These are phyloP conservation scores for Eremochloa ophiuroides DNA, from an alignment of 176 grass and related monocot species.

Conservation along the genomic window DNA sequence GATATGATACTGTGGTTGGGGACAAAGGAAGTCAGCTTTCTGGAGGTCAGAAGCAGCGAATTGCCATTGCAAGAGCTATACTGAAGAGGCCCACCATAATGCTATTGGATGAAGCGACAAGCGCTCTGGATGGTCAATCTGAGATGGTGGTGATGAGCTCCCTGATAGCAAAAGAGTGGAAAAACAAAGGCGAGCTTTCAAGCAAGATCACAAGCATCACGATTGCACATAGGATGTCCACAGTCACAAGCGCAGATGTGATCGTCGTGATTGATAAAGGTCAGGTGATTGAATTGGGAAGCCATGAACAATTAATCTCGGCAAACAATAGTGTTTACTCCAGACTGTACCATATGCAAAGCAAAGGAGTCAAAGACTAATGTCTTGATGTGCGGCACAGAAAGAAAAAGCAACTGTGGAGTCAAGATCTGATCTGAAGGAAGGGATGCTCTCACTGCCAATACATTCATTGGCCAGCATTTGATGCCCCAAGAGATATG, in stretches of 20 bases:
- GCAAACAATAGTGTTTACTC: conserved; percentile 37
- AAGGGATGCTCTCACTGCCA: neutral
- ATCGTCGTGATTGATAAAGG: conserved; percentile 59
- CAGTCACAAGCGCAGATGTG: conserved; percentile 35
- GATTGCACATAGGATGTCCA: conserved; percentile 55
- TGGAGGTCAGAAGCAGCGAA: conserved; percentile 64
- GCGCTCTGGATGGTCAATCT: conserved; percentile 53
- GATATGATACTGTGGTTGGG: conserved; percentile 54
- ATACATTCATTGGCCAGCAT: conserved; percentile 1
- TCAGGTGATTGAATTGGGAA: conserved; percentile 38
- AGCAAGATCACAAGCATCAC: conserved; percentile 48
- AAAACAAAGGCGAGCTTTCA: conserved; percentile 3
- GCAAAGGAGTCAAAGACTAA: conserved; percentile 34
- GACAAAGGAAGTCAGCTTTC: conserved; percentile 59
- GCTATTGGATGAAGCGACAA: conserved; percentile 59
- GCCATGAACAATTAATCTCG: conserved; percentile 24
- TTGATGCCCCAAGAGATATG: neutral
- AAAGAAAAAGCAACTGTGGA: neutral
- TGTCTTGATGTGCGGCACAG: neutral
- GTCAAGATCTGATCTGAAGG: neutral
- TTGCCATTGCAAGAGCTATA: conserved; percentile 53
- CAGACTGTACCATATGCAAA: conserved; percentile 42
- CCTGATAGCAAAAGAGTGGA: conserved; percentile 30
- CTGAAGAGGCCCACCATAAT: conserved; percentile 53
- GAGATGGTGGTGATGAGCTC: conserved; percentile 40